Base-by-base conservation (phyloP, 257 asterid genomes). In the Parsonsia alboflavescens region DNA sequence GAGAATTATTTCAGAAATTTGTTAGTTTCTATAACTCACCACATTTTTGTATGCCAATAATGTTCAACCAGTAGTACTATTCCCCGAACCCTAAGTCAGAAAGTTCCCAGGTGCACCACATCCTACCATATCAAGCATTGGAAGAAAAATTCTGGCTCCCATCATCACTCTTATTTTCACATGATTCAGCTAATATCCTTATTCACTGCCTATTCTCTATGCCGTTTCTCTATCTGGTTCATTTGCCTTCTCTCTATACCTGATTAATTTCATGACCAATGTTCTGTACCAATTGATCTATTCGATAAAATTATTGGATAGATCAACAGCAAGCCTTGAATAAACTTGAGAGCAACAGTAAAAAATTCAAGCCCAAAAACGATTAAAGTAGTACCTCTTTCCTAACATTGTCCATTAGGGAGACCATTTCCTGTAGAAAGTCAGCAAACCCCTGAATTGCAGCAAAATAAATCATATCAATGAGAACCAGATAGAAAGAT, bases 371-470 rank as follows among this genome's bases (percentile, higher is more conserved):
- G 21, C 45, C 3, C 26, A 8, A 36, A 42, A 13, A 6, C 1
- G 7, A 62, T 1, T 5, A 36, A 15, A 54, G 16, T 7, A 46
- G 15, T 81, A 91, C 98, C 98, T 93, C 92, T 77, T 84, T 79
- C 71, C 85, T 79, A 24, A 70, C 88, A 64, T 90, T 87, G 17
- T 87, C 80, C 85, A 92, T 83, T 11, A 92, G 83, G 41, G 96
- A 84, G 41, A 68, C 80, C 97, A 94, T 90, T 80, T 94, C 98
- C 76, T 86, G 86, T 39, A 94, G 71, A 84, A 94, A 94, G 74
- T 92, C 97, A 52, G 84, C 70, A 75, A 89, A 90, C 22, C 91
- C 98, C 97, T 91, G 73, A 33, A 49, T 59, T 50, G 63, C 52
- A 16, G 57, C 9, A 5, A 41, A 42, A 52, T 46, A 59, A 39